These are phyloP conservation scores for Orbilia javanica DNA, from an alignment of 2,329 filamentous ascomycete species.

Conservation along the genomic window DNA sequence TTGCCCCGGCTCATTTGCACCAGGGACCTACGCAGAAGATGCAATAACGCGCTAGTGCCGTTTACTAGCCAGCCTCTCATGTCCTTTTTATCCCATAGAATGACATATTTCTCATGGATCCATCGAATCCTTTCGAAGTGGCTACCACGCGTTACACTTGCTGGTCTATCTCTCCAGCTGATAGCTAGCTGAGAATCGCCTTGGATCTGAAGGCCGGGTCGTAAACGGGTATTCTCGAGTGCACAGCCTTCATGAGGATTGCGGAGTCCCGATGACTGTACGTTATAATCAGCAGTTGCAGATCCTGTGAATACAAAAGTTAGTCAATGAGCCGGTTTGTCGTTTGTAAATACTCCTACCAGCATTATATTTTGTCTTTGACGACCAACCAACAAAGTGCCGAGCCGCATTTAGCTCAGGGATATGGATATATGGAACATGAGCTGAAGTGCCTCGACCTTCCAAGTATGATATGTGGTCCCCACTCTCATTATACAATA, in stretches of 20 bases:
- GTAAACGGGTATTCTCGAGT: not conserved
- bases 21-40: slow-evolving; percentile 60
- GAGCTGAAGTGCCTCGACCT: slow-evolving; percentile 21
- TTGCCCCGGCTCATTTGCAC: slow-evolving; percentile 27
- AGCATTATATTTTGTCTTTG: slow-evolving; percentile 32
- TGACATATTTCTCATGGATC: slow-evolving; percentile 58
- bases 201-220: not conserved
- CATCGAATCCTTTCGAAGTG: slow-evolving; percentile 45
- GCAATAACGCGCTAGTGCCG: slow-evolving; percentile 62
- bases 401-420: slow-evolving; percentile 10
- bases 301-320: slow-evolving; percentile 3
- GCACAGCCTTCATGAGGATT: not conserved
- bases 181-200: not conserved
- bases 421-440: not conserved
- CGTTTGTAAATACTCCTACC: slow-evolving; percentile 16
- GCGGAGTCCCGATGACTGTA: not conserved
- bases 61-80: slow-evolving; percentile 63
- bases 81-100: slow-evolving; percentile 62
- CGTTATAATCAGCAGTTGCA: slow-evolving; percentile 4
- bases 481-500: slow-evolving; percentile 31
- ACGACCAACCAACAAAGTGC: slow-evolving; percentile 57
- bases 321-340: not conserved
- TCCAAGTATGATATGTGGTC: slow-evolving; percentile 40
- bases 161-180: slow-evolving; percentile 31
- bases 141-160: not conserved